phyloP scores from a whole-genome alignment of 2,329 filamentous ascomycete species.

The Talaromyces rugulosus region DNA sequence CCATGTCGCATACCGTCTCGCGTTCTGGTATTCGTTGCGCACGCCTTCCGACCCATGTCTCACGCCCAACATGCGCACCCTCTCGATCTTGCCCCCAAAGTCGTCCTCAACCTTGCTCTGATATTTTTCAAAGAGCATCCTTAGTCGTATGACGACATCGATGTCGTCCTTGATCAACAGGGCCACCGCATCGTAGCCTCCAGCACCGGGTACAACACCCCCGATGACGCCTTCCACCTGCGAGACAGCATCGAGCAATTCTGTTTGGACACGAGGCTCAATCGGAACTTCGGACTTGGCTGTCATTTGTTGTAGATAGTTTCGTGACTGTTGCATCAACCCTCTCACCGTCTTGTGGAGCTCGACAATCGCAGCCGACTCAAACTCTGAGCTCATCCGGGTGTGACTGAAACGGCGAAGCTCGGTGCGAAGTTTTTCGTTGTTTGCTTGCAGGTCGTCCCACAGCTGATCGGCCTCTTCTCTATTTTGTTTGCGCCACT shows the following conservation, averaged over 20 bases:
- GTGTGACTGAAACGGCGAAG: constrained; percentile 53
- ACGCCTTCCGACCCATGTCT: constrained; percentile 44
- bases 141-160: constrained; percentile 58
- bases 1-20: constrained; percentile 37
- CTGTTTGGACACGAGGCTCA: constrained; percentile 81
- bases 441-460: constrained; percentile 68
- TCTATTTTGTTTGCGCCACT: constrained; percentile 67
- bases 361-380: constrained; percentile 22
- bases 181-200: constrained; percentile 86
- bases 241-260: constrained; percentile 71
- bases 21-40: constrained; percentile 30
- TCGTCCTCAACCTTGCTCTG: constrained; percentile 45
- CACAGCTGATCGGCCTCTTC: constrained; percentile 67
- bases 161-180: constrained; percentile 72
- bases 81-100: constrained; percentile 42
- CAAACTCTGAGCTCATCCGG: constrained; percentile 34
- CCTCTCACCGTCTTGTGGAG: constrained; percentile 51
- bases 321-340: constrained; percentile 49
- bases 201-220: constrained; percentile 89
- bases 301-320: constrained; percentile 73
- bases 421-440: constrained; percentile 64
- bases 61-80: constrained; percentile 42
- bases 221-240: constrained; percentile 75
- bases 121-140: constrained; percentile 63
- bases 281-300: constrained; percentile 72